Conservation (phyloP, 352 stramenopile genomes). For the Phytophthora parvispora region DNA sequence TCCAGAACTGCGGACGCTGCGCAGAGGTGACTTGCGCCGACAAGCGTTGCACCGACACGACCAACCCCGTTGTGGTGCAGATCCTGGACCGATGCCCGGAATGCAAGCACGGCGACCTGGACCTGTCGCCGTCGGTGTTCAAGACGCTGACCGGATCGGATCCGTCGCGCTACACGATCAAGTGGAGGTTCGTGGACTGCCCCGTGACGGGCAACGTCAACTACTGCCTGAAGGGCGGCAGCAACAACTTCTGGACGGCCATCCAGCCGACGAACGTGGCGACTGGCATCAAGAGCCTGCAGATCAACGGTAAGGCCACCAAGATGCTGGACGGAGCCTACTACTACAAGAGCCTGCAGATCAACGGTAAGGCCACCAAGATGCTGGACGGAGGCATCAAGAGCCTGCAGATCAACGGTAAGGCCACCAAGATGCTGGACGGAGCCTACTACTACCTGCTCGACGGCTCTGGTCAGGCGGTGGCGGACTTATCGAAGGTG, state of each 20-base stretch:
- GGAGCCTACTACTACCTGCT: slow-evolving; percentile 73
- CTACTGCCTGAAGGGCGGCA: slow-evolving; percentile 32
- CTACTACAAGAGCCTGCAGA: slow-evolving; percentile 34
- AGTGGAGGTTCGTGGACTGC: slow-evolving; percentile 52
- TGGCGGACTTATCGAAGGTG: slow-evolving; percentile 44
- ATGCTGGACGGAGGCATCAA: slow-evolving; percentile 64
- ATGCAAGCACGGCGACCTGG: slow-evolving; percentile 47
- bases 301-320: slow-evolving; percentile 53
- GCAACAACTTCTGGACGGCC: slow-evolving; percentile 48
- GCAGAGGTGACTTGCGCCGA: slow-evolving; percentile 60
- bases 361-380: slow-evolving; percentile 54
- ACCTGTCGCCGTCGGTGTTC: slow-evolving; percentile 49
- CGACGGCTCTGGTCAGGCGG: slow-evolving; percentile 40
- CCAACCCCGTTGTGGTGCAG: slow-evolving; percentile 52
- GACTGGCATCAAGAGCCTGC: slow-evolving; percentile 35
- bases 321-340: slow-evolving; percentile 65
- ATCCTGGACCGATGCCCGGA: slow-evolving; percentile 73
- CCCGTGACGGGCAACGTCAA: slow-evolving; percentile 35
- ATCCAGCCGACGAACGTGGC: slow-evolving; percentile 45
- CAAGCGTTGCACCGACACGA: slow-evolving; percentile 39
- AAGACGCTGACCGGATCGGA: slow-evolving; percentile 44
- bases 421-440: slow-evolving; percentile 62
- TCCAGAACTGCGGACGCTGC: slow-evolving; percentile 61
- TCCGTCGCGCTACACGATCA: slow-evolving; percentile 36
- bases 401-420: slow-evolving; percentile 49